Evolutionary conservation across 805 yeast genomes (phyloP).

Genomic region (Candida fluviatilis): DNA sequence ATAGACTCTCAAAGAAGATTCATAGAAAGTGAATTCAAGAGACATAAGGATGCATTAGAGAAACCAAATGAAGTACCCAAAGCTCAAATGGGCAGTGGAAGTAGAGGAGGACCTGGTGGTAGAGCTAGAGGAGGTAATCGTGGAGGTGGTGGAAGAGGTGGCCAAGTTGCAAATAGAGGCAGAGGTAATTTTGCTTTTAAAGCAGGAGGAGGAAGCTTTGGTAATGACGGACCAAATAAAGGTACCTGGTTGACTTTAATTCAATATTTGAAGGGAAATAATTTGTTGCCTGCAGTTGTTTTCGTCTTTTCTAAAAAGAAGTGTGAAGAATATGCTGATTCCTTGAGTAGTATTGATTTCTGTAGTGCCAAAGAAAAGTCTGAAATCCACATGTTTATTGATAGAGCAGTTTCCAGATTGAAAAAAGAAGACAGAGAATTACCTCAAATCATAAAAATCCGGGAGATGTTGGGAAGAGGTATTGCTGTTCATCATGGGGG

Average conservation of each 20-base stretch:
- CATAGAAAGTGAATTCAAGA: constrained; percentile 56
- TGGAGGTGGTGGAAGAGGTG: constrained; percentile 26
- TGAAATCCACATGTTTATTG: constrained; percentile 90
- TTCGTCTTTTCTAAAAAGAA: constrained; percentile 92
- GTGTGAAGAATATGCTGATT: constrained; percentile 89
- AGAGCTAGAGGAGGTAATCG: constrained; percentile 43
- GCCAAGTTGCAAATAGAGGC: constrained; percentile 9
- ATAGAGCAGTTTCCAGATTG: constrained; percentile 79
- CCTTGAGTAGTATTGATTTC: constrained; percentile 69
- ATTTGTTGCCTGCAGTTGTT: constrained; percentile 84
- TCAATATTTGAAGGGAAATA: constrained; percentile 60
- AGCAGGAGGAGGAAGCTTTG: constrained; percentile 26
- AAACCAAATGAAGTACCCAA: constrained; percentile 35
- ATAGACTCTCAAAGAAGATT: constrained; percentile 74
- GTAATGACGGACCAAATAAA: constrained; percentile 66
- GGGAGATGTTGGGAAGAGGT: constrained; percentile 84
- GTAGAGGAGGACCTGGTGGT: constrained; percentile 42
- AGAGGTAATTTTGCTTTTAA: constrained; percentile 20
- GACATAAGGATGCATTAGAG: constrained; percentile 52
- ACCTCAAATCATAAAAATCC: constrained; percentile 82
- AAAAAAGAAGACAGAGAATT: constrained; percentile 89
- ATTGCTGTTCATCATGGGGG: constrained; percentile 98
- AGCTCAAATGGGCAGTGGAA: constrained; percentile 34
- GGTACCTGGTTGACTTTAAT: constrained; percentile 75
- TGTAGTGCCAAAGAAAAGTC: constrained; percentile 83